Evolutionary conservation across 2,329 filamentous ascomycete species (phyloP), one percentile per base, ranked within the genome.

Genomic region (Colletotrichum navitas): DNA sequence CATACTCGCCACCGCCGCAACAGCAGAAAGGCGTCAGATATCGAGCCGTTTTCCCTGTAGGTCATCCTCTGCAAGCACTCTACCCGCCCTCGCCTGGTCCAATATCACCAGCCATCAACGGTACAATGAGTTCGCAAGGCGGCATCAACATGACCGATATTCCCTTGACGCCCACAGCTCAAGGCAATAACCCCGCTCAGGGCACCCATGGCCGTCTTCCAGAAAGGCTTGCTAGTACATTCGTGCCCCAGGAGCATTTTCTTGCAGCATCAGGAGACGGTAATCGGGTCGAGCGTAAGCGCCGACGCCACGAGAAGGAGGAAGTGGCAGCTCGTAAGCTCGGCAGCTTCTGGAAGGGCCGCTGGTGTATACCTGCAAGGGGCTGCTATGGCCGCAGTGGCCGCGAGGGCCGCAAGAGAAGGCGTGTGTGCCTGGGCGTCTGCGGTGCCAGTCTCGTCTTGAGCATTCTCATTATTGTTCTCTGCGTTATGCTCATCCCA

Each of bases 331-430:
- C 88, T 1, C 85, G 84, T 60, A 89, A 86, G 73, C 78, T 85
- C 0, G 90, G 90, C 2, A 87, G 89, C 4, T 84, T 89, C 52
- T 93, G 91, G 90, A 87, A 88, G 76, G 91, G 91, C 2, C 86
- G 91, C 59, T 88, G 87, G 12, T 92, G 88, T 72, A 83, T 93
- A 45, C 86, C 89, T 0, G 83, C 86, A 21, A 86, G 83, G n/a
- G 90, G 91, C 2, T 93, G 90, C 78, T 91, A 90, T 77, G 91
- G 91, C 1, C 85, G 90, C 26, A 82, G 83, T 2, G 90, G 90
- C 1, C 86, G 88, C 1, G 91, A 93, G 76, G 90, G 89, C 3
- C 87, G 91, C 69, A 88, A 89, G 76, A 86, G 86, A 76, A 86
- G 91, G 71, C 85, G 91, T 24, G 84, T 91, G 66, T 92, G 89